Evolutionary conservation across 164 flowering plant species (phyloP).

Genomic region (Dillenia suffruticosa): DNA sequence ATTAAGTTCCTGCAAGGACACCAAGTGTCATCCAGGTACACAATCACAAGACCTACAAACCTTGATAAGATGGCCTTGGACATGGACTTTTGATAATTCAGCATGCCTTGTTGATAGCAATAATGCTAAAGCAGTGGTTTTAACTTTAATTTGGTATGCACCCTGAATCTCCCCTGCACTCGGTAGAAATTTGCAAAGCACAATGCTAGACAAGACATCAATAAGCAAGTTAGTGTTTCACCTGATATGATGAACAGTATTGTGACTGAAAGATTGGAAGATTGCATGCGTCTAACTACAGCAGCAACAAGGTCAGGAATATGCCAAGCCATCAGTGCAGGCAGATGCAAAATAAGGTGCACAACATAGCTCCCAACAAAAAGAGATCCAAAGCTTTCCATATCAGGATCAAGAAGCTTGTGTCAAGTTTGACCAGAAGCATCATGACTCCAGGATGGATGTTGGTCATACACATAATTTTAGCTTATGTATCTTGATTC

Average conservation of each 20-base stretch:
- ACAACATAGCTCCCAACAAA: conserved; percentile 88
- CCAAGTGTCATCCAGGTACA: not conserved
- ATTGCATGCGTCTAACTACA: conserved; percentile 84
- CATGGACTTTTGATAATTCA: conserved; percentile 56
- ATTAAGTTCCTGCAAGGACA: conserved; percentile 7
- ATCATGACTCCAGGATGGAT: not conserved
- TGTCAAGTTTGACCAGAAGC: conserved; percentile 13
- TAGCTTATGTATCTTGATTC: no score
- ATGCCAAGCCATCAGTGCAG: conserved; percentile 77
- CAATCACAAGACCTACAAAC: conserved; percentile 22
- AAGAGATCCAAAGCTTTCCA: conserved; percentile 93
- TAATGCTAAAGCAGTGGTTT: conserved; percentile 84
- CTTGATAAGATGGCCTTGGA: conserved; percentile 75
- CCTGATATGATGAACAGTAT: not conserved
- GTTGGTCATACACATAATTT: no score
- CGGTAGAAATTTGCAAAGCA: conserved; percentile 1
- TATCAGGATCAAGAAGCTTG: conserved; percentile 86
- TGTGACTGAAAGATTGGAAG: conserved; percentile 40
- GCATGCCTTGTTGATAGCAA: conserved; percentile 66
- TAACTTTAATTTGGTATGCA: conserved; percentile 85
- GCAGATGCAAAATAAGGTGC: conserved; percentile 88
- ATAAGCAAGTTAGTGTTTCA: no score
- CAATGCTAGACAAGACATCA: no score
- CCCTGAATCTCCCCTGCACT: conserved; percentile 83
- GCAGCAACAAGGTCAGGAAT: conserved; percentile 73